Base-by-base conservation (phyloP, 495 filamentous ascomycete species). In the Hyphodiscus hymeniophilus region DNA sequence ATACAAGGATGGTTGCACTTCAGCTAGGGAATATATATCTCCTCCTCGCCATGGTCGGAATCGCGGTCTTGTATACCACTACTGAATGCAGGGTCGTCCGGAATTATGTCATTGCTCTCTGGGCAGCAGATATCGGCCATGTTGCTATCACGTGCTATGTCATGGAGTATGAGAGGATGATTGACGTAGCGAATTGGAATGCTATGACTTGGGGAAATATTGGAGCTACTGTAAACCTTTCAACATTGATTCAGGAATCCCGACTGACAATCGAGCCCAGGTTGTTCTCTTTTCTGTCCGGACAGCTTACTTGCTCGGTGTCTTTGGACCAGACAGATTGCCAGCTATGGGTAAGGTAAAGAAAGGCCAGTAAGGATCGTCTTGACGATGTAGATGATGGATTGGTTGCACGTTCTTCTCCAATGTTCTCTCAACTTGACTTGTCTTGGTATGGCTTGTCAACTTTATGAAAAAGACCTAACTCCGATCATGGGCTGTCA, bases 341-440 rank as follows among this genome's bases (percentile, higher is more conserved):
- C 23, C 24, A 11, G 12, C 22, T 28, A 11, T 16, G n/a, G 7
- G 28, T 16, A 17, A 23, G n/a, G 33, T 3, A 5, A 45, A 38
- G 33, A 51, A 51, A 24, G 7, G n/a, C 16, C 31, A 45, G 20
- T 51, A 32, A 51, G 7, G 32, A 7, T 47, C 86, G 90, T 65
- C 87, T 84, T 67, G 89, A 84, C 2, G 86, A 86, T 59, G 88
- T 89, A 22, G 81, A 77, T 8, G 86, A 88, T 7, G 84, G 80
- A 34, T 71, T 83, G 86, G 90, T 91, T 30, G 74, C 60, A 28
- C 74, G 42, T n/a, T n/a, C 42, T 21, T 47, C 38, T 24, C 46
- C 26, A 28, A 28, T 28, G 26, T 28, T 28, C 10, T 10, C 10
- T 28, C 26, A 28, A 10, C 26, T 28, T 28, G 10, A 5, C 4